Evolutionary conservation across 1,139 yeast species (phyloP), one percentile per base, ranked within the genome.

Genomic region (Wickerhamomyces sp.): DNA sequence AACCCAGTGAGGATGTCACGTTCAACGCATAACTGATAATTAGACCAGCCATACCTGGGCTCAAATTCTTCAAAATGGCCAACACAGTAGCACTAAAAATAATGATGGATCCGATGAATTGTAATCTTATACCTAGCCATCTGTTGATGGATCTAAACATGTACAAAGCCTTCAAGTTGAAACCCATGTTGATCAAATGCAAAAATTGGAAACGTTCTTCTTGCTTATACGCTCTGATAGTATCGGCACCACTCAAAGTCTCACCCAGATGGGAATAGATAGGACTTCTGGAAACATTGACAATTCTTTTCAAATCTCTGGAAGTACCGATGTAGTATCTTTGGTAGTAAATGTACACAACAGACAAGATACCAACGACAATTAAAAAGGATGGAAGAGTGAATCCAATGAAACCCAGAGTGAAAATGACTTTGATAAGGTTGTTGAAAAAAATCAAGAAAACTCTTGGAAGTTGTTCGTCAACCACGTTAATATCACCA

Each of bases 91-190:
- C 72, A 5, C 75, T 59, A 33, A 83, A 64, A 16, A 81, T 71
- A 26, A 83, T 73, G 2, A 76, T 35, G 0, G 88, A 72, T 2
- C 93, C 88, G 44, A 85, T 74, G 18, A 75, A 65, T 54, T 80
- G 86, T 41, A 83, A 64, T 44, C 94, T 67, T 33, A 81, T 71
- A 5, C 79, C 69, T 10, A 85, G 61, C 95, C 95, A 85, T 55
- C 91, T 70, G 47, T 78, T 78, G 17, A 74, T 67, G 28, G 78
- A 70, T 45, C 79, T 60, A 31, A 70, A 63, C 57, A 77, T 62
- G 53, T 72, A 78, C 20, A 71, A 61, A 13, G 84, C 74, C 41
- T 75, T 72, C 45, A 80, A 60, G 55, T 82, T 77, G 51, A 73
- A 75, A 45, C 82, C 81, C 29, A 84, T 65, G 40, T 80, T 78